These are phyloP conservation scores for Venturiaceae sp. DNA, from an alignment of 2,329 filamentous ascomycete genomes.

Conservation along the genomic window DNA sequence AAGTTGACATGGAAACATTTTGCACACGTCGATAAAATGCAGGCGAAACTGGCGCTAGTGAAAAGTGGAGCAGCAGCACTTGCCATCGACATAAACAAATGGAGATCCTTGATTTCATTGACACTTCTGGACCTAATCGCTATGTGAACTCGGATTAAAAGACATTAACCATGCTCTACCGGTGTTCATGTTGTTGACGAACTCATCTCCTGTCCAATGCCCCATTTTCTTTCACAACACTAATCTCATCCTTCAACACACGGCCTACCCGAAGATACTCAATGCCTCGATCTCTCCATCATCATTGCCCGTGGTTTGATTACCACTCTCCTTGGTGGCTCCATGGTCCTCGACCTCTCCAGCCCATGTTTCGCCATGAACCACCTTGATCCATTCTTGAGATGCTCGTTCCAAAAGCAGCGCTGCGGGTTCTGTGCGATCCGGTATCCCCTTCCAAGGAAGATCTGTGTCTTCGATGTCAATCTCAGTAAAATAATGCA, in stretches of 20 bases:
- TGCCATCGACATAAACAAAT: no score
- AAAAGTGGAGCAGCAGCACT: no score
- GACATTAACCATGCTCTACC: no score
- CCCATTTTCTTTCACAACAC: neutral
- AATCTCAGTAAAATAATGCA: neutral
- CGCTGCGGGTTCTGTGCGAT: neutral
- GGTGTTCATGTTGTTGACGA: no score
- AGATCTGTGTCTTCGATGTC: neutral
- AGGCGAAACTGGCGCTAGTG: no score
- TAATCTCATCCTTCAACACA: neutral
- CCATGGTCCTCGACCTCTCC: neutral
- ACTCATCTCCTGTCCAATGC: no score
- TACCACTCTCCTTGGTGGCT: neutral
- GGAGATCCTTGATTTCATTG: no score
- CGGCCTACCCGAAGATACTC: neutral
- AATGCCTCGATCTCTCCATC: neutral
- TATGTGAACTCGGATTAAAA: no score
- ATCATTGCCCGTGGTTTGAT: no score
- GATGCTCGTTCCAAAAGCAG: neutral
- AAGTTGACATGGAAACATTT: no score
- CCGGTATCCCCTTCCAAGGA: neutral
- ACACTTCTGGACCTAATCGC: no score
- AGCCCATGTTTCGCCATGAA: neutral
- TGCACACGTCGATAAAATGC: no score
- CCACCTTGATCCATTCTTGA: neutral